Evolutionary conservation across 2,329 filamentous ascomycete species (phyloP), one percentile per base, ranked within the genome.

Genomic region (Aspergillus jensenii): DNA sequence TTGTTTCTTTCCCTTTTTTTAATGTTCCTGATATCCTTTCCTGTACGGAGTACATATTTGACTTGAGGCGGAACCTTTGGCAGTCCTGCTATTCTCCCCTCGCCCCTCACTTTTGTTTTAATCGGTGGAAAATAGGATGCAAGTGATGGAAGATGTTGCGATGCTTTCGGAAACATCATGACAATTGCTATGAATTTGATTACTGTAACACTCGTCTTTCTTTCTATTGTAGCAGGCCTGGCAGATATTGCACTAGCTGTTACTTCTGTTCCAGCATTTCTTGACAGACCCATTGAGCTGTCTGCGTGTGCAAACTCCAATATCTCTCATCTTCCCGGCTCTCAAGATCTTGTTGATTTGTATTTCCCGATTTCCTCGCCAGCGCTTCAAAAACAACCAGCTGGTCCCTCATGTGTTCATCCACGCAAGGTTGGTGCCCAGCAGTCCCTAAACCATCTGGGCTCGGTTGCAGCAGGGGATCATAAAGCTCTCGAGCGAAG

Each of bases 311-410:
- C 19, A 78, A 63, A 62, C 72, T 77, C 70, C 68, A 71, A 52
- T 70, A 68, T 54, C 62, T 59, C 43, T 68, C 64, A 41, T 70
- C 68, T 56, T 71, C 70, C 19, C 52, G 43, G 60, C 63, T 64
- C 23, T 58, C 33, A 44, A 21, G 63, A 17, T 58, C 58, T 23
- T 48, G 21, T 12, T 15, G 15, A 53, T 23, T 50, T 25, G 5
- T 23, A 50, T 43, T 31, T 31, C 33, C 60, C 3, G 19, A 69
- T 67, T n/a, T 66, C 68, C 71, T 63, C 4, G 82, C 82, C 19
- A 87, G 68, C 15, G 82, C 82, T 65, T 86, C 82, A 57, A 85
- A 87, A 0, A 87, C 76, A 1, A 86, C 80, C 25, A 87, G 62
- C 64, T 87, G 84, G 68, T 87, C 85, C 44, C 81, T 73, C 78